Percentiles rank a stretch among this genome's conserved stretches.
These are phyloP conservation scores for Acacia concinna DNA, from an alignment of 331 rosid genomes.

Conservation along the genomic window DNA sequence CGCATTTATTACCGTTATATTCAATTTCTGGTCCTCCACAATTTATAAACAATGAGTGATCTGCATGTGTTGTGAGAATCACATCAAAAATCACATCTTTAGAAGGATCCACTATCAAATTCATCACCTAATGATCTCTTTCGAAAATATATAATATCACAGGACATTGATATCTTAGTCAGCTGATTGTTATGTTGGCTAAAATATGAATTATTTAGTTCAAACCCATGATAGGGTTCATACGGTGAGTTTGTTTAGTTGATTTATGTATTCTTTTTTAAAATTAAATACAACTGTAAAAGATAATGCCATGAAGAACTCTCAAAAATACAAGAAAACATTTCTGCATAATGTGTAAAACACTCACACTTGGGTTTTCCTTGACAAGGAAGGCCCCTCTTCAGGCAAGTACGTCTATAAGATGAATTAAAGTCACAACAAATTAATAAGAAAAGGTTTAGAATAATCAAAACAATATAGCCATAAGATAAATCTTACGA, in stretches of 20 bases:
- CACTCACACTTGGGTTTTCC: conserved; percentile 47
- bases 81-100: not conserved
- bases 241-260: no score
- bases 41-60: not conserved
- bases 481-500: conserved; percentile 37
- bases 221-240: no score
- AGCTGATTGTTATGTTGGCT: no score
- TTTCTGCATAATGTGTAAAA: not conserved
- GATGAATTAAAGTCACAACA: not conserved
- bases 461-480: conserved; percentile 5
- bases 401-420: conserved; percentile 45
- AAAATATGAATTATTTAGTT: no score
- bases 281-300: no score
- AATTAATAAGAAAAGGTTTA: not conserved
- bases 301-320: no score
- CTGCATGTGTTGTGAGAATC: conserved; percentile 40
- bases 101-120: not conserved
- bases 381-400: conserved; percentile 34
- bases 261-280: no score
- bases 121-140: not conserved
- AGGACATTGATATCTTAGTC: no score
- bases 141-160: not conserved
- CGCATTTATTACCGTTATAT: conserved; percentile 42
- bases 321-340: not conserved
- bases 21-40: not conserved